These are phyloP conservation scores for Musa acuminata DNA, from an alignment of 176 grass and related monocot genomes.

Conservation along the genomic window DNA sequence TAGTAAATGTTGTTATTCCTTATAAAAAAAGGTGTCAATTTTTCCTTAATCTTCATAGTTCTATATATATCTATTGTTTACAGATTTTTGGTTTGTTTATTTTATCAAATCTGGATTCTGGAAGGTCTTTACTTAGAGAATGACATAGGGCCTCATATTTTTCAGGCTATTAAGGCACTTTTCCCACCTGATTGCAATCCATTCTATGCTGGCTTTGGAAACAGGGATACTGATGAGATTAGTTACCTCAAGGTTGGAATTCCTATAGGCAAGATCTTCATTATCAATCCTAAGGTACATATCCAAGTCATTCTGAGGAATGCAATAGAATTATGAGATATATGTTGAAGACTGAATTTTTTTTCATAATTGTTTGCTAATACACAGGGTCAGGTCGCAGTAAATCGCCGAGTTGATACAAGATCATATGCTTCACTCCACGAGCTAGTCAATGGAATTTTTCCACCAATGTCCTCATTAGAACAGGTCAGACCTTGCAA, in stretches of 20 bases:
- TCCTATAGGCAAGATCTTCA: conserved; percentile 94
- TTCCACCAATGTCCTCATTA: conserved; percentile 57
- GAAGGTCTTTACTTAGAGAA: conserved; percentile 4
- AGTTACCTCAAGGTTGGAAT: conserved; percentile 93
- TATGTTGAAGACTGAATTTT: not conserved
- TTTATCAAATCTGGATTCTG: not conserved
- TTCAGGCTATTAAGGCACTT: conserved; percentile 72
- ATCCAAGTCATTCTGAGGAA: not conserved
- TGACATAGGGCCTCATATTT: conserved; percentile 1
- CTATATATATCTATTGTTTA: not conserved
- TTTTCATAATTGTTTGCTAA: not conserved
- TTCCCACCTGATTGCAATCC: conserved; percentile 84
- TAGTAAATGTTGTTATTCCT: too few relatives aligned
- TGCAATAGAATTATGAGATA: not conserved
- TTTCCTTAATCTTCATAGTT: not conserved
- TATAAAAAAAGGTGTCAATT: not conserved
- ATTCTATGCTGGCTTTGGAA: conserved; percentile 98
- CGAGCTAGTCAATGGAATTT: conserved; percentile 86
- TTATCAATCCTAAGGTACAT: conserved; percentile 93
- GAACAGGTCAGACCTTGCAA: conserved; percentile 44
- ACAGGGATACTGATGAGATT: conserved; percentile 87
- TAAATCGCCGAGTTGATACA: conserved; percentile 73
- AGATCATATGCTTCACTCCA: conserved; percentile 84
- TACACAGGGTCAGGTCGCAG: conserved; percentile 78
- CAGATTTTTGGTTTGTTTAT: not conserved